Percentiles rank a stretch among this genome's conserved stretches.
phyloP scores from a whole-genome alignment of 2,329 filamentous ascomycete genomes.

The Fusarium liriodendri region DNA sequence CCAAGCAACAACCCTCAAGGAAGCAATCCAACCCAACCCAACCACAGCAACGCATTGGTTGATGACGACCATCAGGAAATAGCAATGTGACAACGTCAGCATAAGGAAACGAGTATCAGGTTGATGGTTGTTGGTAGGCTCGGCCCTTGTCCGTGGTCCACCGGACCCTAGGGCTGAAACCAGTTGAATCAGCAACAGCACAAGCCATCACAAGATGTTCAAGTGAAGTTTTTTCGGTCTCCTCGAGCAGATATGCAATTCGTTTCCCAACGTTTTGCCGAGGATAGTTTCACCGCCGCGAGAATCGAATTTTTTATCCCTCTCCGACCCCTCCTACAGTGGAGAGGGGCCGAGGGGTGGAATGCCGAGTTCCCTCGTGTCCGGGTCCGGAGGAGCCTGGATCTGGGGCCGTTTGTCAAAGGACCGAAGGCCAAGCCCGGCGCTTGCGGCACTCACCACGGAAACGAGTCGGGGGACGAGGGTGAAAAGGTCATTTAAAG shows the following conservation, averaged over 20 bases:
- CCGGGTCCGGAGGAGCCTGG: conserved; percentile 9
- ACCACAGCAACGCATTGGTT: background rate
- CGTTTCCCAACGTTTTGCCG: background rate
- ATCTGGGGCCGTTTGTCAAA: conserved; percentile 18
- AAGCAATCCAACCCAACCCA: background rate
- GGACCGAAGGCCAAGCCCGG: conserved; percentile 23
- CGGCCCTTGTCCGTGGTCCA: conserved; percentile 2
- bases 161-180: conserved; percentile 6
- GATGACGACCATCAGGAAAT: conserved; percentile 17
- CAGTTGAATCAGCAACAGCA: conserved; percentile 18
- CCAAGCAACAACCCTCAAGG: background rate
- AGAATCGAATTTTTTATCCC: background rate
- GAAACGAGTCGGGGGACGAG: conserved; percentile 26
- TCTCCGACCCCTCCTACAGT: background rate
- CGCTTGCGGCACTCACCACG: conserved; percentile 21
- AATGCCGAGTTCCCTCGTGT: conserved; percentile 19
- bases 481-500: conserved; percentile 13
- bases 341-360: conserved; percentile 9
- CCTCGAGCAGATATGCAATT: background rate
- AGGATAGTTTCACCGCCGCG: conserved; percentile 1
- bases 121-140: conserved; percentile 4
- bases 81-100: background rate
- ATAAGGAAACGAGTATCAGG: background rate
- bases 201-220: conserved; percentile 23
- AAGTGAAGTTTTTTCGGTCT: background rate